phyloP scores from a whole-genome alignment of 163 green algal species.

The Scenedesmus sp. region DNA sequence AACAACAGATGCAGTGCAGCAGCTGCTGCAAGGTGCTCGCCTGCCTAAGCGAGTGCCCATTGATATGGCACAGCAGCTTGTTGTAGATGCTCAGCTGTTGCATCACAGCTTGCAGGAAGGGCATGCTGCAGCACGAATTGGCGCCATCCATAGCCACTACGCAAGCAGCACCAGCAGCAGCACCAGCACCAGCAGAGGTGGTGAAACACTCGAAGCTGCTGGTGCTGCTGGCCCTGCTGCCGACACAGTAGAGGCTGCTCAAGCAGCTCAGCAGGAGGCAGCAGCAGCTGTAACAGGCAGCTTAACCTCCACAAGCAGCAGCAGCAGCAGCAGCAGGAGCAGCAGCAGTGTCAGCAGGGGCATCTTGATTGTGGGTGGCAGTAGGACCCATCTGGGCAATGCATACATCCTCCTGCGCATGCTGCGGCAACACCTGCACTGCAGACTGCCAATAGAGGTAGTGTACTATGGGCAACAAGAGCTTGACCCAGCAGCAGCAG shows the following conservation, averaged over 20 bases:
- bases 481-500: slow-evolving; percentile 18
- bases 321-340: not conserved
- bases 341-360: not conserved
- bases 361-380: slow-evolving; percentile 23
- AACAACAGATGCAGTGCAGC: not conserved
- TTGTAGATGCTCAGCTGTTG: not conserved
- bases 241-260: not conserved
- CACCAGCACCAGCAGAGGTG: not conserved
- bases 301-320: not conserved
- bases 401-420: slow-evolving; percentile 27
- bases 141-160: not conserved
- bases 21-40: not conserved
- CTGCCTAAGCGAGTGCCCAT: not conserved
- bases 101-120: not conserved
- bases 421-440: slow-evolving; percentile 25
- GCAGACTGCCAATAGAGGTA: slow-evolving; percentile 24
- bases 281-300: not conserved
- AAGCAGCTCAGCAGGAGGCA: not conserved
- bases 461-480: slow-evolving; percentile 33
- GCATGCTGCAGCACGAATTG: not conserved
- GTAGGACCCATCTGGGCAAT: slow-evolving; percentile 18
- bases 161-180: not conserved
- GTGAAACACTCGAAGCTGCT: not conserved
- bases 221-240: not conserved
- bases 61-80: not conserved